Evolutionary conservation across 495 filamentous ascomycete species (phyloP), one percentile per base, ranked within the genome.

Genomic region (Hapsidospora chrysogenum): DNA sequence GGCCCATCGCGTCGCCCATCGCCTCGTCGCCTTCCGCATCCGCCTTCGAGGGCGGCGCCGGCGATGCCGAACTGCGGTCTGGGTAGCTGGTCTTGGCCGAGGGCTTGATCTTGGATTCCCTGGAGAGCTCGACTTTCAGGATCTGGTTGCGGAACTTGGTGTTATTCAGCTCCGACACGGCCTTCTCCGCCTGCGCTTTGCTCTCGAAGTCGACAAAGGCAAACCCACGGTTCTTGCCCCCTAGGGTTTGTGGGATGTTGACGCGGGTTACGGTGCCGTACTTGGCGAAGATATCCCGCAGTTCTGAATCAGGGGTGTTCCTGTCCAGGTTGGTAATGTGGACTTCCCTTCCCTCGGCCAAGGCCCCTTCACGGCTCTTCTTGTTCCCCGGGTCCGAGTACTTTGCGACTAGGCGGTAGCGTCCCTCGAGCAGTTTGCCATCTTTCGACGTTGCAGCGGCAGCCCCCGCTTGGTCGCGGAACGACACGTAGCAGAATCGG

Each of bases 401-500:
- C 55, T 85, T 85, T 3, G 68, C 82, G 19, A 74, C 47, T 4
- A 97, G 60, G 40, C 66, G 74, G 36, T 72, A 71, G 21, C 68
- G 66, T 18, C 70, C 63, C 21, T 76, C 81, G 3, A 84, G 47
- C 9, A 66, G 50, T 37, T 68, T 74, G 5, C 79, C 78, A 49
- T 94, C 65, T 23, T 92, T 58, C 19, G 70, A 55, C 1, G 73
- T 79, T 2, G 85, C 83, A 20, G 65, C 65, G 15, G 68, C 61
- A 1, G 84, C 80, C 16, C 70, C 64, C 3, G 60, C 62, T 2
- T 71, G 50, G 22, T 71, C 72, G 26, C 74, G 64, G 52, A 94
- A 95, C 30, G 92, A 80, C 6, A 94, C 64, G 50, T 97, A 97
- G 54, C 84, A 93, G 57, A 97, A 97, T 4, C 87, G 76, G 20